phyloP scores from a whole-genome alignment of 805 yeast species.

The Pachysolen tannophilus region DNA sequence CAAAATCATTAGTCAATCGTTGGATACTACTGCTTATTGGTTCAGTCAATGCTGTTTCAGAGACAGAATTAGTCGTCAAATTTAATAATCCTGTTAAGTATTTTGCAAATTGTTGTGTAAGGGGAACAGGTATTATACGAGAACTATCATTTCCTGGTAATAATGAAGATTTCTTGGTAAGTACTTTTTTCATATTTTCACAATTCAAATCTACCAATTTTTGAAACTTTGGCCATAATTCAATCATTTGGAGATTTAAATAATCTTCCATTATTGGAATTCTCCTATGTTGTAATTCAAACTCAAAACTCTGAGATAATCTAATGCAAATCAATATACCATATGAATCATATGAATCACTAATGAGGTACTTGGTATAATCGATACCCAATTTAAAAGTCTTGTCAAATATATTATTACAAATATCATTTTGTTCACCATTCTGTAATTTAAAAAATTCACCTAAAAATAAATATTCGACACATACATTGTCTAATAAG shows the following conservation, averaged over 20 bases:
- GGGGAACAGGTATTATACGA: constrained; percentile 43
- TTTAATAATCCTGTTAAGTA: constrained; percentile 64
- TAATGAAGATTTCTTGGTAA: constrained; percentile 11
- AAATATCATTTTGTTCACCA: constrained; percentile 34
- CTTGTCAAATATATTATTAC: constrained; percentile 42
- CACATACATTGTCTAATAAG: constrained; percentile 65
- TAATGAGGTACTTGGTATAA: constrained; percentile 33
- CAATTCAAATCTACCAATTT: constrained; percentile 70
- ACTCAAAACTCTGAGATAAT: constrained; percentile 55
- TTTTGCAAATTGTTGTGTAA: constrained; percentile 77
- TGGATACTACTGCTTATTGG: constrained; percentile 66
- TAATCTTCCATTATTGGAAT: constrained; percentile 69
- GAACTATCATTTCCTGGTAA: constrained; percentile 21
- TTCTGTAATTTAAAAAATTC: constrained; percentile 56
- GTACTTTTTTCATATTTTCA: constrained; percentile 52
- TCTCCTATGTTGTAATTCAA: constrained; percentile 58
- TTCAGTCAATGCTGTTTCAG: constrained; percentile 38
- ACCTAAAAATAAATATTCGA: constrained; percentile 64
- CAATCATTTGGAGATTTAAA: constrained; percentile 53
- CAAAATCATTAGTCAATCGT: constrained; percentile 73
- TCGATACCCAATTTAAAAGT: constrained; percentile 41
- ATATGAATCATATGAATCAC: constrained; percentile 56
- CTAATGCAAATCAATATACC: constrained; percentile 75
- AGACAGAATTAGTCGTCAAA: constrained; percentile 28
- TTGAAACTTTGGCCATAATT: constrained; percentile 85